Conservation (phyloP, 176 grass and related monocot genomes). For the Saccharum officinarum region DNA sequence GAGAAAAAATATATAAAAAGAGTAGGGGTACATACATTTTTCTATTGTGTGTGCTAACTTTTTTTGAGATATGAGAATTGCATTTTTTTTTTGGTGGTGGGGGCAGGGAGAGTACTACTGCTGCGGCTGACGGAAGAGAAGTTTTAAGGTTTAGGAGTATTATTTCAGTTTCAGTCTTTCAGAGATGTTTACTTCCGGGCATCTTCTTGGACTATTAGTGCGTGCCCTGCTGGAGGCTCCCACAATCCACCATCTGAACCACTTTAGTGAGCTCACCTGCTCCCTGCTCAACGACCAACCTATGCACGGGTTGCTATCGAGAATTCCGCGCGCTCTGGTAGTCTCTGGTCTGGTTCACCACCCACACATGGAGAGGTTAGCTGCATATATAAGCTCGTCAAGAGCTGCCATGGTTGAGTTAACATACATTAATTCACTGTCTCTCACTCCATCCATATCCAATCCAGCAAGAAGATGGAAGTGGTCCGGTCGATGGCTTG, state of each 20-base stretch:
- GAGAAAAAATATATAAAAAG: no score
- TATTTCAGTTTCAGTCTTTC: no score
- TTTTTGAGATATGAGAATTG: no score
- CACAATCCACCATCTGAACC: not conserved
- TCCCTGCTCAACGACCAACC: not conserved
- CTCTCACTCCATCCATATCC: not conserved
- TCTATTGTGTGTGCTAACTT: no score
- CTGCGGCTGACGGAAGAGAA: no score
- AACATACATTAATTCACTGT: not conserved
- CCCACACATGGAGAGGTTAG: not conserved
- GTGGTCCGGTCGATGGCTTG: not conserved
- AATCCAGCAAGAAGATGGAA: not conserved
- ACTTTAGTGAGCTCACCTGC: not conserved
- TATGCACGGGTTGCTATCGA: not conserved
- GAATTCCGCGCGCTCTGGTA: not conserved
- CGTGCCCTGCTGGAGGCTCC: not conserved
- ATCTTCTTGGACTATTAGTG: not conserved
- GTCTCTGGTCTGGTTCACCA: not conserved
- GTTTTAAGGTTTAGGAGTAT: no score
- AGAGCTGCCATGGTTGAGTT: not conserved
- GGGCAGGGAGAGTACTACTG: no score
- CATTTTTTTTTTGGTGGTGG: no score
- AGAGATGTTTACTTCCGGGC: not conserved
- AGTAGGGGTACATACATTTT: no score
- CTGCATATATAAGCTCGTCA: not conserved